These are phyloP conservation scores for Cucumis cinereus DNA, from an alignment of 306 rosid species.

Conservation along the genomic window DNA sequence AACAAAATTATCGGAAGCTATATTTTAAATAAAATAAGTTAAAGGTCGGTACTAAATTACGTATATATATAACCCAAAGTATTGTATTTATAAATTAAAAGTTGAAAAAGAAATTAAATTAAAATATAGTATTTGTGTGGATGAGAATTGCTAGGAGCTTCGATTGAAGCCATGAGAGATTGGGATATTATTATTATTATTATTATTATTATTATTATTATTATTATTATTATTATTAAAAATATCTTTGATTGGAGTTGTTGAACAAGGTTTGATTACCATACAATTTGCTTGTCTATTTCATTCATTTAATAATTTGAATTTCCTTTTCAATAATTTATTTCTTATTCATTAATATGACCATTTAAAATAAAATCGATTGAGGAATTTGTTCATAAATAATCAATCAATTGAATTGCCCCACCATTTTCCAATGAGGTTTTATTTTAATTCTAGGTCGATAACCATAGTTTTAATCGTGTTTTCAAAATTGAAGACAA, in stretches of 20 bases:
- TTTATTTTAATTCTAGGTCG: too few relatives aligned
- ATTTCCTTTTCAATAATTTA: background rate
- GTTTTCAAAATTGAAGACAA: too few relatives aligned
- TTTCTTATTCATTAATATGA: background rate
- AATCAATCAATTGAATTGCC: background rate
- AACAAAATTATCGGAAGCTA: background rate
- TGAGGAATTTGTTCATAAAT: background rate
- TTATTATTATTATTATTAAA: background rate
- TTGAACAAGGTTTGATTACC: background rate
- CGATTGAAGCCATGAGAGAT: background rate
- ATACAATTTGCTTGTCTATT: constrained; percentile 1
- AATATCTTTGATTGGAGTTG: constrained; percentile 6
- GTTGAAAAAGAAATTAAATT: background rate
- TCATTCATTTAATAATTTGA: background rate
- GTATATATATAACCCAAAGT: background rate
- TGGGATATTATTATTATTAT: too few relatives aligned
- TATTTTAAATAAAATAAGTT: background rate
- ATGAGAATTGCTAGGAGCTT: background rate
- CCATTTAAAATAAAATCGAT: background rate
- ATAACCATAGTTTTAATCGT: too few relatives aligned
- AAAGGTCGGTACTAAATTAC: background rate
- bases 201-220: too few relatives aligned
- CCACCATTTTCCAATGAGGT: background rate
- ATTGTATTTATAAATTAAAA: background rate
- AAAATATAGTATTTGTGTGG: constrained; percentile 2